Evolutionary conservation across 1,139 yeast species (phyloP).

Genomic region (Candida gigantensis): DNA sequence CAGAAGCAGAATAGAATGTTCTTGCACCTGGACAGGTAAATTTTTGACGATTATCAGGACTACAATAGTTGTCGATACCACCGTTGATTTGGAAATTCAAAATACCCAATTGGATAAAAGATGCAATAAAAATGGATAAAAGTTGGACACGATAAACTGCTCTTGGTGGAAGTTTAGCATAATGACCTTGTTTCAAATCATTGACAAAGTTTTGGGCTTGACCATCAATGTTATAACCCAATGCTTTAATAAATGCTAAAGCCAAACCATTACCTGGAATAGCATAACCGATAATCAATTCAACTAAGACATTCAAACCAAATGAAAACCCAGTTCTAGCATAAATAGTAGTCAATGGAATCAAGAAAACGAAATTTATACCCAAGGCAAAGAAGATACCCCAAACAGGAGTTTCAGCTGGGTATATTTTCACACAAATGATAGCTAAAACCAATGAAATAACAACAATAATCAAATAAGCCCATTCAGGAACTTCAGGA

Average conservation of each 20-base stretch:
- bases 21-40: slow-evolving; percentile 52
- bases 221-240: slow-evolving; percentile 58
- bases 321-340: slow-evolving; percentile 53
- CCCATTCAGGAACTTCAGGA: slow-evolving; percentile 65
- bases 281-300: slow-evolving; percentile 61
- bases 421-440: slow-evolving; percentile 46
- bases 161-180: slow-evolving; percentile 60
- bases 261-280: slow-evolving; percentile 64
- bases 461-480: slow-evolving; percentile 49
- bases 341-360: slow-evolving; percentile 50
- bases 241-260: slow-evolving; percentile 56
- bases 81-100: slow-evolving; percentile 48
- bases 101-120: slow-evolving; percentile 52
- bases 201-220: slow-evolving; percentile 58
- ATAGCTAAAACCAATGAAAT: slow-evolving; percentile 52
- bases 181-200: slow-evolving; percentile 61
- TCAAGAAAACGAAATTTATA: slow-evolving; percentile 53
- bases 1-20: slow-evolving; percentile 54
- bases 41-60: slow-evolving; percentile 34
- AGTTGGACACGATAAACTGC: slow-evolving; percentile 60
- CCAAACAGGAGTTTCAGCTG: slow-evolving; percentile 57
- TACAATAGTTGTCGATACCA: slow-evolving; percentile 30
- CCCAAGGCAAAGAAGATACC: slow-evolving; percentile 58
- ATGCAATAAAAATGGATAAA: slow-evolving; percentile 38
- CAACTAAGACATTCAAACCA: slow-evolving; percentile 59